Evolutionary conservation across 2,329 filamentous ascomycete species (phyloP).

Genomic region (Colletotrichum theobromicola): DNA sequence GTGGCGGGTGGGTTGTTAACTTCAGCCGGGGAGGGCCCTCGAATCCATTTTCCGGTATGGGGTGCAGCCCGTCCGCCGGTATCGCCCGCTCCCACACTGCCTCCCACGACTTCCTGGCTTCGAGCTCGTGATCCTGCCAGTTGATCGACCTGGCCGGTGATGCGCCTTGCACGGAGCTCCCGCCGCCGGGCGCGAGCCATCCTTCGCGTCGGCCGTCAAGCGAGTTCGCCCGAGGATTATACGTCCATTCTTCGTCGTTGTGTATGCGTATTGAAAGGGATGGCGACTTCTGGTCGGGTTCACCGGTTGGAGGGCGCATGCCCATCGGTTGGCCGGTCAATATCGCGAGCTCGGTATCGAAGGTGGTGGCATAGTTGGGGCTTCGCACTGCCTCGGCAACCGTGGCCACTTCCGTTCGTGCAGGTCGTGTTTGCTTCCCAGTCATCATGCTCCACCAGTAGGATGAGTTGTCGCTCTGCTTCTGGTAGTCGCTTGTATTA

Average conservation of each 20-base stretch:
- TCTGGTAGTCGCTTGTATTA: neutral
- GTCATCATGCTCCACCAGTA: constrained; percentile 12
- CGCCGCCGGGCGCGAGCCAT: neutral
- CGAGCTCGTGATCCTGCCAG: neutral
- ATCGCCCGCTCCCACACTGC: neutral
- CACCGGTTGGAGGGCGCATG: neutral
- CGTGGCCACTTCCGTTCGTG: neutral
- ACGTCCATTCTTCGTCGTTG: neutral
- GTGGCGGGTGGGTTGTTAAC: neutral
- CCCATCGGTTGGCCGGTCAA: neutral
- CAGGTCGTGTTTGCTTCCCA: neutral
- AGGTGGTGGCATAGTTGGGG: neutral
- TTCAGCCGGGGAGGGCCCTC: neutral
- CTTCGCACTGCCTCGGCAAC: neutral
- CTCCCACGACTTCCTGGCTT: constrained; percentile 7
- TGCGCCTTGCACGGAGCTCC: neutral
- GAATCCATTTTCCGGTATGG: neutral
- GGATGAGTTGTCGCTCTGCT: neutral
- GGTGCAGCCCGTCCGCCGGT: neutral
- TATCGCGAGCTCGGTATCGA: constrained; percentile 11
- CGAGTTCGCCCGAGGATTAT: neutral
- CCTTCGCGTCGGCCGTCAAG: constrained; percentile 13
- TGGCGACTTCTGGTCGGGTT: fast-evolving
- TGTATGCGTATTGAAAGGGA: neutral
- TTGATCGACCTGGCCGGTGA: neutral